These are phyloP conservation scores for Erodium maritimum DNA, from an alignment of 345 rosid species.

Conservation along the genomic window DNA sequence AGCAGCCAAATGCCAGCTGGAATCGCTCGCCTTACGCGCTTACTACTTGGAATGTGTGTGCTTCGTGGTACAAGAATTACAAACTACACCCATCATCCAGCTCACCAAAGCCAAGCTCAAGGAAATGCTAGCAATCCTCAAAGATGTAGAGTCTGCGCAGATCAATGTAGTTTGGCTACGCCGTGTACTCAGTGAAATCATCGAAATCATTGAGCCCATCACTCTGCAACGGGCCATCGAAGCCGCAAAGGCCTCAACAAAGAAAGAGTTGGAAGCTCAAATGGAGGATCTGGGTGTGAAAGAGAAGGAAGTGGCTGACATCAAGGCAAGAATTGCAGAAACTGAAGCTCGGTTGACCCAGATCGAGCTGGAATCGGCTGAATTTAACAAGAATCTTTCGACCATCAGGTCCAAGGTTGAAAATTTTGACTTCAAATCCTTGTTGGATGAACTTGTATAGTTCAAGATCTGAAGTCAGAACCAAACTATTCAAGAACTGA, in stretches of 20 bases:
- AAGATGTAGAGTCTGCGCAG: constrained; percentile 60
- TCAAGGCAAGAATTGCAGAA: constrained; percentile 23
- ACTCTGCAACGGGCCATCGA: constrained; percentile 27
- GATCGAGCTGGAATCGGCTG: constrained; percentile 34
- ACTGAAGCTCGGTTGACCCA: constrained; percentile 21
- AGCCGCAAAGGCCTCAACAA: constrained; percentile 30
- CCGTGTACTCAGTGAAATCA: constrained; percentile 34
- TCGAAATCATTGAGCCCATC: constrained; percentile 40
- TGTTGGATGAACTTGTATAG: constrained; percentile 41
- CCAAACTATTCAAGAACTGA: background rate
- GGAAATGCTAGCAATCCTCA: constrained; percentile 64
- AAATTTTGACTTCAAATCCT: constrained; percentile 36
- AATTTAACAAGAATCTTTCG: constrained; percentile 24
- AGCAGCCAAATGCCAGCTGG: constrained; percentile 56
- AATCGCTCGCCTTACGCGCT: constrained; percentile 56
- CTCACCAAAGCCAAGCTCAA: constrained; percentile 50
- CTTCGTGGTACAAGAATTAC: constrained; percentile 61
- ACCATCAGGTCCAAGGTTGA: constrained; percentile 24
- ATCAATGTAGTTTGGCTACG: constrained; percentile 62
- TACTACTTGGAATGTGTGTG: constrained; percentile 66
- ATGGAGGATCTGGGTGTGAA: constrained; percentile 29
- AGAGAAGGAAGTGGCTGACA: constrained; percentile 36
- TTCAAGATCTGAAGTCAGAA: background rate
- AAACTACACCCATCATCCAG: constrained; percentile 34
- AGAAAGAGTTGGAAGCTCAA: constrained; percentile 34